Conservation (phyloP, 1,284 basidiomycete species). For the Singerocomus rubriflavus region DNA sequence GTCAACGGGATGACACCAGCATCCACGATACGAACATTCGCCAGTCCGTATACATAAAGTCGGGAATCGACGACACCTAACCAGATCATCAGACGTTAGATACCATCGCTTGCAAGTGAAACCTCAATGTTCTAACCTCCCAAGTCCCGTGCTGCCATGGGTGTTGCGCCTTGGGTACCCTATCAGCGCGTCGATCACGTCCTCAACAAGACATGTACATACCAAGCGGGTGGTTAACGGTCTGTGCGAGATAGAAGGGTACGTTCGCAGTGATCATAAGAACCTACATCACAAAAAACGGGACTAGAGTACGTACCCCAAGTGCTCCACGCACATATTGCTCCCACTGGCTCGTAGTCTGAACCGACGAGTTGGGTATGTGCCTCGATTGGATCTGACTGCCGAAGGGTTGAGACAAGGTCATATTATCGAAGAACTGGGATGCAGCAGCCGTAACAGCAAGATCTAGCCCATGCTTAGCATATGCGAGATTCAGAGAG, state of each 20-base stretch:
- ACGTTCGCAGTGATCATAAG: not conserved
- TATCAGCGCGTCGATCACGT: not conserved
- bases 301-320: not conserved
- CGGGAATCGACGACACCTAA: slow-evolving; percentile 1
- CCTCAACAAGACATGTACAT: not conserved
- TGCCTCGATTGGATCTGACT: not conserved
- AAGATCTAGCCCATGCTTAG: not conserved
- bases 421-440: slow-evolving; percentile 2
- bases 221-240: not conserved
- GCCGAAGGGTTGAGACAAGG: not conserved
- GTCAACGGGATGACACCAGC: slow-evolving; percentile 1
- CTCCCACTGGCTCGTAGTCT: not conserved
- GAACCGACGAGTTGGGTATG: not conserved
- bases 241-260: not conserved
- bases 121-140: not conserved
- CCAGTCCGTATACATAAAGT: not conserved
- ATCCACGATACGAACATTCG: slow-evolving; percentile 1
- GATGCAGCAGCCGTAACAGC: not conserved
- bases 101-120: not conserved
- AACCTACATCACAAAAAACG: not conserved
- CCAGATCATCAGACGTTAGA: not conserved
- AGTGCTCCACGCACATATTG: not conserved
- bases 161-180: not conserved
- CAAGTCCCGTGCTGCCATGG: slow-evolving; percentile 1
- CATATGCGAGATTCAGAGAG: not conserved